Conservation (phyloP, 805 yeast species). For the Yamadazyma scolyti region DNA sequence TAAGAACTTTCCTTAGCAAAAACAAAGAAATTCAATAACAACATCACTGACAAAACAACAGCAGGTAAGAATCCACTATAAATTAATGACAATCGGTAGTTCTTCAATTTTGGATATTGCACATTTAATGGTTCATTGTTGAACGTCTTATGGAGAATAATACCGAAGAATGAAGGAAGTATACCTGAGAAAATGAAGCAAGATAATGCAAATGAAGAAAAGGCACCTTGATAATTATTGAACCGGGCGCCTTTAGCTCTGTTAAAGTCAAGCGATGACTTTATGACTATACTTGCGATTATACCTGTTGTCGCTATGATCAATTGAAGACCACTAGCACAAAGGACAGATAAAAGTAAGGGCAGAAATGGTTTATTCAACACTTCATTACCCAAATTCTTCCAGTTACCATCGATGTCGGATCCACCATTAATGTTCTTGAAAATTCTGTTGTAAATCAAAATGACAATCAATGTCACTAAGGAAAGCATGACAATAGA, state of each 20-base stretch:
- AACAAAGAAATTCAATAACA: slow-evolving; percentile 61
- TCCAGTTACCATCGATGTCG: slow-evolving; percentile 39
- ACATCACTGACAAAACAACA: slow-evolving; percentile 45
- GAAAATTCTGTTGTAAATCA: slow-evolving; percentile 56
- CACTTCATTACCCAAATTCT: slow-evolving; percentile 50
- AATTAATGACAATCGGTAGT: slow-evolving; percentile 17
- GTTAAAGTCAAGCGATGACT: slow-evolving; percentile 20
- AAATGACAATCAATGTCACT: slow-evolving; percentile 61
- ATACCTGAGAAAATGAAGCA: slow-evolving; percentile 68
- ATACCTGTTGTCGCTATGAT: slow-evolving; percentile 63
- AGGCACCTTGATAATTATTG: slow-evolving; percentile 64
- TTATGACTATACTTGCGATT: slow-evolving; percentile 45
- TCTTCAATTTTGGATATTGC: slow-evolving; percentile 13
- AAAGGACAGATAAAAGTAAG: slow-evolving; percentile 49
- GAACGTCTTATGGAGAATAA: slow-evolving; percentile 57
- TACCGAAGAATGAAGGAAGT: slow-evolving; percentile 70
- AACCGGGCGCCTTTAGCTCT: slow-evolving; percentile 38
- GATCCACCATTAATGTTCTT: slow-evolving; percentile 16
- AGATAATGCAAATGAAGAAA: slow-evolving; percentile 52
- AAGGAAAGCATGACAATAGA: slow-evolving; percentile 63
- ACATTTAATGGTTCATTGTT: slow-evolving; percentile 33
- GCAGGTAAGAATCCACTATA: slow-evolving; percentile 44
- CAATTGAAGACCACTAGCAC: slow-evolving; percentile 75
- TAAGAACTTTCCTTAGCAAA: slow-evolving; percentile 75
- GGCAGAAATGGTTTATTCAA: slow-evolving; percentile 49